Evolutionary conservation across 1,284 basidiomycete genomes (phyloP), one percentile per base, ranked within the genome.

Genomic region (Sanghuangporus weigelae): DNA sequence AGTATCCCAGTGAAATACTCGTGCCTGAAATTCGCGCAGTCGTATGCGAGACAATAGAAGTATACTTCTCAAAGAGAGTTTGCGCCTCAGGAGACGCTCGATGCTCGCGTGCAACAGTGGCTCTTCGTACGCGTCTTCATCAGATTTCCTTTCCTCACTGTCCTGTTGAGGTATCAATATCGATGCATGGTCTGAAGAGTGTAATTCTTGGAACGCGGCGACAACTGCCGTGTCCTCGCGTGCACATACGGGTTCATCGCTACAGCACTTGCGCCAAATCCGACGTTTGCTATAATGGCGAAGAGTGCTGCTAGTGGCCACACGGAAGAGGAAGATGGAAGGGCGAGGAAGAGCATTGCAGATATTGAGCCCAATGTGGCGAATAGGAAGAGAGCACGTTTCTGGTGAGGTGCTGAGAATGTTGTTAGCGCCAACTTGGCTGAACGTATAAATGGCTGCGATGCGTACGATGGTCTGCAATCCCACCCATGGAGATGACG

Each of bases 161-260:
- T 36, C 51, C 42, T 14, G 7, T 61, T n/a, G n/a, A n/a, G n/a
- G n/a, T n/a, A n/a, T n/a, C n/a, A n/a, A n/a, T n/a, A n/a, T n/a
- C n/a, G n/a, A 56, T 8, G 61, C 44, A 46, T 63, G 55, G 7
- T 67, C 48, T 10, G 60, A 35, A 58, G 53, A 11, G 38, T 63
- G 55, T 51, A 84, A 69, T 58, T 80, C 76, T 1, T 71, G 71
- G 39, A 73, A 74, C 0, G 82, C 79, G n/a, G 75, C 69, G 7
- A 79, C 70, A 1, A 92, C 87, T 56, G 85, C 84, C 3, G 83
- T 82, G 0, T 87, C 82, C 42, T 84, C 82, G 65, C 82, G 81
- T 0, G 92, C 91, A 1, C 81, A 74, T 95, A 96, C 0, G 93
- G 85, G 71, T 97, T 97, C 78, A 94, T 85, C 42, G 93, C 93